A percentile compares a stretch with the other conserved stretches of the same genome.
Evolutionary conservation across 805 yeast genomes (phyloP).

Genomic region (Yamadazyma scolyti): DNA sequence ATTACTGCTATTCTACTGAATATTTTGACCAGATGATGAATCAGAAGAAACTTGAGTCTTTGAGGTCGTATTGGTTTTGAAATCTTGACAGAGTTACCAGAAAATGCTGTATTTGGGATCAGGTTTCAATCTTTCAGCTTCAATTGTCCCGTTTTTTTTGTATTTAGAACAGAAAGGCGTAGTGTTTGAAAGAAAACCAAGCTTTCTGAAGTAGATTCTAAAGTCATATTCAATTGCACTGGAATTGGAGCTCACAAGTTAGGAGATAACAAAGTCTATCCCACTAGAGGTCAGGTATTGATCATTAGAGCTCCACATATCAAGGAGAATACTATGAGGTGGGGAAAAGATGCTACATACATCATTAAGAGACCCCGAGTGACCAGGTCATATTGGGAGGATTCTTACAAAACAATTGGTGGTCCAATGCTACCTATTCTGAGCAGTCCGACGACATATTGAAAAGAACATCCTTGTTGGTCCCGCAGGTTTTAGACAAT

Average conservation of each 20-base stretch:
- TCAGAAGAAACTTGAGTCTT: conserved; percentile 41
- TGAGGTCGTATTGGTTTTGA: conserved; percentile 40
- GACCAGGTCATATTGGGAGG: conserved; percentile 79
- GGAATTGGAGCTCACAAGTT: conserved; percentile 66
- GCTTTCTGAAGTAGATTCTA: conserved; percentile 39
- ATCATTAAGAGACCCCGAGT: conserved; percentile 69
- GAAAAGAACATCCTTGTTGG: conserved; percentile 48
- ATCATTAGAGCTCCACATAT: conserved; percentile 69
- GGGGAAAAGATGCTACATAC: conserved; percentile 63
- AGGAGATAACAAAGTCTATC: conserved; percentile 58
- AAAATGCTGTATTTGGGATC: conserved; percentile 53
- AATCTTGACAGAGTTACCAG: conserved; percentile 31
- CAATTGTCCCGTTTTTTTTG: conserved; percentile 62
- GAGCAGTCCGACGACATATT: conserved; percentile 60
- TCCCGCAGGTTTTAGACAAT: conserved; percentile 46
- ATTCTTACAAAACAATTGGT: conserved; percentile 57
- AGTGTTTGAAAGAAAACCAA: too few species aligned
- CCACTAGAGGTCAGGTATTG: conserved; percentile 79
- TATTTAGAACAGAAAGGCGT: too few species aligned
- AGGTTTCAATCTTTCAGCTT: conserved; percentile 63
- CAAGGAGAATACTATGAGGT: conserved; percentile 50
- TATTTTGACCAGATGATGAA: conserved; percentile 52
- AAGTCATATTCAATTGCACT: conserved; percentile 67
- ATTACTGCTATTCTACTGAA: conserved; percentile 54
- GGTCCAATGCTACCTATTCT: conserved; percentile 56